Evolutionary conservation across 805 yeast genomes (phyloP), one percentile per base, ranked within the genome.

Genomic region (Ogataea methylovora): DNA sequence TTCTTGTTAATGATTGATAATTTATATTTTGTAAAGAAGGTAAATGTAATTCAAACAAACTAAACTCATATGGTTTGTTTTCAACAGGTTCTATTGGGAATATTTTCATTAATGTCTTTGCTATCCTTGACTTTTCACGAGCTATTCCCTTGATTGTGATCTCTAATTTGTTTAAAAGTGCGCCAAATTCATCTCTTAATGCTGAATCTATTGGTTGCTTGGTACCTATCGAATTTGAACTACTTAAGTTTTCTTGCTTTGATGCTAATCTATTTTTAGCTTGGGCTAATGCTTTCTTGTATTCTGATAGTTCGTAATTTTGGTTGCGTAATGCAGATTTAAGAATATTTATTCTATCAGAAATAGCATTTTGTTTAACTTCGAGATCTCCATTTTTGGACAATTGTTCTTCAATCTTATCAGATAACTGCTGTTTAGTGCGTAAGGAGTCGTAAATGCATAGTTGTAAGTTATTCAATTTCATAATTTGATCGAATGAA

Each of bases 401-500:
- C 6, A 54, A 32, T 6, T 34, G 37, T 13, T 27, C 33, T 17
- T 46, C 51, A 8, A 48, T 43, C 5, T 37, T 27, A 3, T 7
- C 21, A 4, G 27, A 17, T n/a, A 30, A 8, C 15, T 13, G 20
- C 9, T 23, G 30, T 21, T 17, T 32, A 24, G 28, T 24, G 8
- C 29, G 23, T 4, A 47, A 14, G 8, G 62, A 34, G 33, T 66
- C 71, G 21, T 52, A 49, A 9, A 63, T 52, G 33, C 65, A 60
- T 13, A 51, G 39, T 12, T 61, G 59, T 11, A 61, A 42, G 21
- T 63, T 63, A 32, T 62, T 62, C 38, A 66, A 34, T 33, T 63
- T 65, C 69, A 66, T 62, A 10, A 63, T 52, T 19, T 59, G 61
- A 36, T 65, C 70, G 41, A 57, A 66, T 0, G 61, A 47, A 34